Evolutionary conservation across 805 yeast genomes (phyloP), one percentile per base, ranked within the genome.

Genomic region (Wickerhamomyces subpelliculosus): DNA sequence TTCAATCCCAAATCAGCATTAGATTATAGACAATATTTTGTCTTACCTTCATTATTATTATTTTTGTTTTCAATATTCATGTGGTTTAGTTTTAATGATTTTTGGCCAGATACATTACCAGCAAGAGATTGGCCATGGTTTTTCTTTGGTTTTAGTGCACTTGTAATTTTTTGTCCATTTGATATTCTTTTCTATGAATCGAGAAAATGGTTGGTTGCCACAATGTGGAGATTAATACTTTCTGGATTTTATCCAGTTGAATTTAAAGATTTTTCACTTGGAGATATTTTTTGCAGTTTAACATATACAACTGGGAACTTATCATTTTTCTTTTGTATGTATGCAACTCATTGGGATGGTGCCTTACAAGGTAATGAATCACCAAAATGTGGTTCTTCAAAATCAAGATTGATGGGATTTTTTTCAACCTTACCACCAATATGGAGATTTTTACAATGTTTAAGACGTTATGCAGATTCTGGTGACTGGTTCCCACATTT

Each of bases 401-500:
- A 70, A 44, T 88, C 96, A 1, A 71, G 83, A 39, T 48, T 71
- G 2, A 72, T 90, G 78, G 98, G 97, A 2, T 85, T 89, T 46
- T 69, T 90, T 47, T 71, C 88, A 24, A 71, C 95, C 8, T 57
- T 93, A 16, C 98, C 98, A 0, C 81, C 87, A 41, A 74, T 85
- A 31, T 87, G 95, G 88, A 83, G 98, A 62, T 76, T 84, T 40
- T 55, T 90, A 39, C 98, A 93, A 57, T 93, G 98, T 61, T 57
- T 83, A 25, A 68, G 98, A 50, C 94, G 98, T 72, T 93, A 72
- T 57, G 76, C 80, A 21, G 98, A 93, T 55, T 83, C 97, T 0
- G 90, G 94, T 3, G 96, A 89, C 52, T 82, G 89, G 84, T 93
- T 93, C 55, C 98, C 98, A 0, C 98, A 93, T 68, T 61, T 90